Percentiles rank a stretch among this genome's conserved stretches.
Conservation (phyloP, 805 yeast genomes). For the Wickerhamiella nectarea region DNA sequence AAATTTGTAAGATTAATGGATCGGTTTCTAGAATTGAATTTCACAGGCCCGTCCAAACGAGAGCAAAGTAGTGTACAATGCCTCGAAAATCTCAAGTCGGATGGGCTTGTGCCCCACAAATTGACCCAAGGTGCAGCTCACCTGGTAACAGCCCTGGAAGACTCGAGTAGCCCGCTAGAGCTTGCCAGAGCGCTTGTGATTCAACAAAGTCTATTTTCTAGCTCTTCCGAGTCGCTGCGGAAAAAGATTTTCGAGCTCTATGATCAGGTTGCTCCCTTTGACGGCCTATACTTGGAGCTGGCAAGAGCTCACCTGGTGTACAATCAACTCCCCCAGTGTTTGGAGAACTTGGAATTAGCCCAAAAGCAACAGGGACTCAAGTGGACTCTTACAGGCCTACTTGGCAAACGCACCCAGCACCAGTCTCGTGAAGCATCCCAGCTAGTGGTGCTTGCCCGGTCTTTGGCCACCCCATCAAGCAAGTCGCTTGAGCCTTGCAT, state of each 20-base stretch:
- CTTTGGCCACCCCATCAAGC: conserved; percentile 12
- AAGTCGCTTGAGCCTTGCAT: not conserved
- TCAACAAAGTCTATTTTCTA: conserved; percentile 25
- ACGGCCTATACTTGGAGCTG: conserved; percentile 37
- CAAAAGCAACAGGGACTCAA: conserved; percentile 43
- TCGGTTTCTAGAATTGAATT: conserved; percentile 59
- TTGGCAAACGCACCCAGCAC: conserved; percentile 73
- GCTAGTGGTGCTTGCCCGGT: conserved; percentile 55
- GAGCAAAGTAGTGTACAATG: conserved; percentile 3
- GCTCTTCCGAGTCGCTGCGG: conserved; percentile 20
- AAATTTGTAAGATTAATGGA: conserved; percentile 31
- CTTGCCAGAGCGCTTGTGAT: conserved; percentile 25
- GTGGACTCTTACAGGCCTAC: conserved; percentile 69
- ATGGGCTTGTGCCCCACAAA: conserved; percentile 32
- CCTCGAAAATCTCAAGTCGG: conserved; percentile 34
- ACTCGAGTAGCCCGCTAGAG: conserved; percentile 28
- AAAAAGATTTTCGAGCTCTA: conserved; percentile 16
- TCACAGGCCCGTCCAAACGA: conserved; percentile 56
- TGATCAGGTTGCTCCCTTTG: conserved; percentile 12
- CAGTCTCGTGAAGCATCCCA: conserved; percentile 63
- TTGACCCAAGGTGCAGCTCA: conserved; percentile 46
- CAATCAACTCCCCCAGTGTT: conserved; percentile 23
- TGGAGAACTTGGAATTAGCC: conserved; percentile 18
- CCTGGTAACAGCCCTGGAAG: conserved; percentile 39
- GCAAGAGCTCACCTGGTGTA: conserved; percentile 36